A percentile compares a stretch with the other conserved stretches of the same genome.
phyloP scores from a whole-genome alignment of 495 filamentous ascomycete genomes.

The Penicillium nucicola region DNA sequence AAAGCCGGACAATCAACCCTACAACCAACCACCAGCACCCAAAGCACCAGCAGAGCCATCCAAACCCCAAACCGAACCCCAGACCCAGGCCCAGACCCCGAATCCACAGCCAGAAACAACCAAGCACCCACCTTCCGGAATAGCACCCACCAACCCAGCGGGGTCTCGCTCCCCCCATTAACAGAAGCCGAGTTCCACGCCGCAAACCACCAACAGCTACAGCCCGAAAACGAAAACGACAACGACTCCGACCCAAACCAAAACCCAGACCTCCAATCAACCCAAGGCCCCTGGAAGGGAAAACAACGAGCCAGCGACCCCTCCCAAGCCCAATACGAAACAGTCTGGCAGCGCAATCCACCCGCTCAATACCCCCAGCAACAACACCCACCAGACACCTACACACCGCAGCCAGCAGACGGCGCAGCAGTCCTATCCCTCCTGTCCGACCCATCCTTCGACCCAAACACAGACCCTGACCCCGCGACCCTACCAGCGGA shows the following conservation, averaged over 20 bases:
- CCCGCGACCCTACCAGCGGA: conserved; percentile 27
- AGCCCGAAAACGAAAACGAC: no score
- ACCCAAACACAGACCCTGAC: conserved; percentile 39
- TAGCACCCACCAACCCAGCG: conserved; percentile 1
- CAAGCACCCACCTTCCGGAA: conserved; percentile 19
- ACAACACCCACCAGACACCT: background rate
- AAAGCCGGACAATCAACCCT: conserved; percentile 21
- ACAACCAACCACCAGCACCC: conserved; percentile 16
- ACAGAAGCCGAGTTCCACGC: conserved; percentile 34
- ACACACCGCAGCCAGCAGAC: conserved; percentile 21
- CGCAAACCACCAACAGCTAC: no score
- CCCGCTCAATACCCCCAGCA: no score
- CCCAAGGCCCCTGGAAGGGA: conserved; percentile 28
- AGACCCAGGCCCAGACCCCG: background rate
- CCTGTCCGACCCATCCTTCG: conserved; percentile 50
- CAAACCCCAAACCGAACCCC: background rate
- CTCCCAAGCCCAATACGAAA: conserved; percentile 13
- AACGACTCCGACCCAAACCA: background rate
- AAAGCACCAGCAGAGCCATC: conserved; percentile 4
- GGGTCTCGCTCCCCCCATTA: conserved; percentile 22
- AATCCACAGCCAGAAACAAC: background rate
- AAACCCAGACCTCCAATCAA: conserved; percentile 1
- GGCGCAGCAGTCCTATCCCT: conserved; percentile 46
- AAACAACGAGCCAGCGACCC: conserved; percentile 19
- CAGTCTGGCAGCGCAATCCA: conserved; percentile 15